Evolutionary conservation across 2,329 filamentous ascomycete species (phyloP), one percentile per base, ranked within the genome.

Genomic region (Penicillium sp.): DNA sequence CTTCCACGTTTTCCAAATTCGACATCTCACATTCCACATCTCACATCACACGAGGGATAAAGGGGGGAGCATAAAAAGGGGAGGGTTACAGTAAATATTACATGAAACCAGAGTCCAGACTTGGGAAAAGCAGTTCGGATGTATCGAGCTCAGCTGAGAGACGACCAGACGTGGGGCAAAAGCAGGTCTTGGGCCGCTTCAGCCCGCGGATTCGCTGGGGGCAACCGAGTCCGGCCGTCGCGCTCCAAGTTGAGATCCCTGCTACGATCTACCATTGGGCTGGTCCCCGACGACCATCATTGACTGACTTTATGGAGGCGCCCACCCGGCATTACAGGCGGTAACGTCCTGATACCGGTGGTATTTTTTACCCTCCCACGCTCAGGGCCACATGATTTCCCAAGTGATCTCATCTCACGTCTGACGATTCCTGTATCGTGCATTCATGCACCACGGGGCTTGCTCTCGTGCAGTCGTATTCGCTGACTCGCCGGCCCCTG

Each of bases 191-290:
- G 58, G 61, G 58, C 53, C 61, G 51, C 58, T 67, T 70, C 58
- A 50, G 56, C 49, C 44, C 54, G 59, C 46, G 52, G 58, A 71
- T 71, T 71, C 66, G 69, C 57, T 53, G 59, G 51, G 40, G 42
- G 41, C 49, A 48, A 60, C 53, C 63, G 58, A 61, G 63, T 53
- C 66, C 63, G 61, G 60, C 58, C 63, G 57, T 49, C 55, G 57
- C 57, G 50, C 59, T 57, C 44, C 38, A 46, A 60, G 68, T 63
- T 66, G 64, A 70, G 58, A 71, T 66, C 63, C 69, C 66, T 66
- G 69, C 55, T 72, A 53, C 54, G 68, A 69, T 66, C 68, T 59
- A 54, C 65, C 47, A 73, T 73, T 73, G 70, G 70, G 66, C 67
- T 63, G 63, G 62, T 57, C 60, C 64, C 62, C 52, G 62, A 60